These are phyloP conservation scores for Ganoderma lucidum DNA, from an alignment of 1,284 basidiomycete species.

Conservation along the genomic window DNA sequence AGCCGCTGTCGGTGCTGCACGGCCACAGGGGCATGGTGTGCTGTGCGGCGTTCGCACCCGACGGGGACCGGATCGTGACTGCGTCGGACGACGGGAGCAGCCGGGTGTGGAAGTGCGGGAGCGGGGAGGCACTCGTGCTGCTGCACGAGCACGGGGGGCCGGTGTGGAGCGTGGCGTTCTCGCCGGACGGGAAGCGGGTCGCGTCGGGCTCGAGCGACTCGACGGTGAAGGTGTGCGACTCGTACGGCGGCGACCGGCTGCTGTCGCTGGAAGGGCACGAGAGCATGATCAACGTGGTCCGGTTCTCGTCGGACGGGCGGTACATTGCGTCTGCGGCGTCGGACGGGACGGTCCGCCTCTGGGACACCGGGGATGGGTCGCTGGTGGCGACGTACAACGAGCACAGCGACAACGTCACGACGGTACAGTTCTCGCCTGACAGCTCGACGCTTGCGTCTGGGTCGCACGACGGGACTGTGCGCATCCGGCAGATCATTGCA, in stretches of 20 bases:
- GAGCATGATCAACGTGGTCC: constrained; percentile 28
- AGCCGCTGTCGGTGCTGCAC: constrained; percentile 15
- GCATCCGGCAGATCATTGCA: background rate
- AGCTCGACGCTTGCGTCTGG: constrained; percentile 13
- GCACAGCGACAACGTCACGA: constrained; percentile 22
- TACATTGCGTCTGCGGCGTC: constrained; percentile 30
- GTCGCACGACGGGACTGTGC: constrained; percentile 6
- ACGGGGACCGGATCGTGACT: constrained; percentile 34
- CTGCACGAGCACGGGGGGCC: constrained; percentile 15
- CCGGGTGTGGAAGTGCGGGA: constrained; percentile 28
- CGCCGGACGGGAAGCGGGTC: constrained; percentile 26
- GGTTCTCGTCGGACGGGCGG: constrained; percentile 34
- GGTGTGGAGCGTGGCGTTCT: constrained; percentile 22
- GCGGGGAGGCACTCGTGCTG: constrained; percentile 14
- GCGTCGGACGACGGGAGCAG: constrained; percentile 32
- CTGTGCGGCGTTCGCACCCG: constrained; percentile 35
- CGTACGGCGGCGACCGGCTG: constrained; percentile 32
- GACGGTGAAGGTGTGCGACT: constrained; percentile 20
- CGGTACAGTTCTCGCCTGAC: constrained; percentile 12
- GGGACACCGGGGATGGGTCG: background rate
- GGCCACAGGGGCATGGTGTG: constrained; percentile 32
- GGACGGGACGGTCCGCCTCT: constrained; percentile 24
- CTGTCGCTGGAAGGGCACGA: constrained; percentile 29
- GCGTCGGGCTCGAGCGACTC: constrained; percentile 31
- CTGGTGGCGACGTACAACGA: constrained; percentile 19